These are phyloP conservation scores for Penicillium chermesinum DNA, from an alignment of 495 filamentous ascomycete species.

Conservation along the genomic window DNA sequence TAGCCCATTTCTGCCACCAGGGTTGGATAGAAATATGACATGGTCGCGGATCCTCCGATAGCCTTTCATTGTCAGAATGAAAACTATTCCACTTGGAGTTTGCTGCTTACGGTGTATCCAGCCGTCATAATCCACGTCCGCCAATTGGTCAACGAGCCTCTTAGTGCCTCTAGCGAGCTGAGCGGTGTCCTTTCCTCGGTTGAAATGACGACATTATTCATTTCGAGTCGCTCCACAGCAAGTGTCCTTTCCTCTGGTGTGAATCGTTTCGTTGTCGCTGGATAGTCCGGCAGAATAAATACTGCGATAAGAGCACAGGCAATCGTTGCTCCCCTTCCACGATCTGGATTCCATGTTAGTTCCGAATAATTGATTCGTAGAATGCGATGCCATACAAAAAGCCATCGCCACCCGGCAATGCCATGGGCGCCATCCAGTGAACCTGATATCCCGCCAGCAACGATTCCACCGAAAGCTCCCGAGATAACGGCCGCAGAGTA, in stretches of 20 bases:
- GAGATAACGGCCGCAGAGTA: constrained; percentile 41
- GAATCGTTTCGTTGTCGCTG: constrained; percentile 20
- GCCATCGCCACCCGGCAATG: constrained; percentile 63
- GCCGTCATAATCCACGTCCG: constrained; percentile 25
- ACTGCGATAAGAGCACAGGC: constrained; percentile 19
- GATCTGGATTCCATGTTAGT: constrained; percentile 26
- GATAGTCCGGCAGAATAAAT: constrained; percentile 31
- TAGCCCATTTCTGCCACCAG: constrained; percentile 42
- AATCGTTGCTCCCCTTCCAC: constrained; percentile 58
- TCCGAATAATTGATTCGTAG: no score
- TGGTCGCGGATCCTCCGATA: constrained; percentile 38
- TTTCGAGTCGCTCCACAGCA: constrained; percentile 18
- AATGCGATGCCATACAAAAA: constrained; percentile 41
- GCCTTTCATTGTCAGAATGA: constrained; percentile 5
- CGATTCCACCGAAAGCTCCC: constrained; percentile 47
- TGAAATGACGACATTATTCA: constrained; percentile 15
- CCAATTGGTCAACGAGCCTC: constrained; percentile 11
- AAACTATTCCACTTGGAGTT: not conserved
- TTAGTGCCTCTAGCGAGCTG: constrained; percentile 12
- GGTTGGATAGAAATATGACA: constrained; percentile 51
- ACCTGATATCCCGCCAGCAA: constrained; percentile 38
- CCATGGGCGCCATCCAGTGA: constrained; percentile 37
- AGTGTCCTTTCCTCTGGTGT: constrained; percentile 19
- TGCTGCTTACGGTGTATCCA: constrained; percentile 28
- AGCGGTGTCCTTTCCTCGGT: constrained; percentile 15